Percentiles rank a stretch among this genome's conserved stretches.
phyloP scores from a whole-genome alignment of 139 green algal genomes.

The Tetradesmus lagerheimii region DNA sequence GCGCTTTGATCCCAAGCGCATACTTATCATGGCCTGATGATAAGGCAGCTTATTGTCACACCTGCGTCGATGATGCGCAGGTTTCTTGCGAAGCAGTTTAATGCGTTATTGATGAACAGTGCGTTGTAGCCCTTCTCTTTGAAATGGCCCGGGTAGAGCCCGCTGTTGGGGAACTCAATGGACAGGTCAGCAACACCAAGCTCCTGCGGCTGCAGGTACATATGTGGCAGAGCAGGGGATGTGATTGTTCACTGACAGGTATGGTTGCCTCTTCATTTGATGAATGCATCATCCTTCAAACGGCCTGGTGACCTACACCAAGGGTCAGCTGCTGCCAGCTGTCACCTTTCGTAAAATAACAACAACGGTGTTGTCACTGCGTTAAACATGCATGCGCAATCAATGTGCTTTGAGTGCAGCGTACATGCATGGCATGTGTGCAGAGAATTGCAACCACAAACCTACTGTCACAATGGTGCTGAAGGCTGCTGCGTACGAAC shows the following conservation, averaged over 20 bases:
- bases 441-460: too few relatives aligned
- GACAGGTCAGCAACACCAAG: not conserved
- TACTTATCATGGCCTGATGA: not conserved
- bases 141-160: not conserved
- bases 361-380: too few relatives aligned
- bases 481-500: too few relatives aligned
- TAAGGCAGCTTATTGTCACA: not conserved
- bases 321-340: too few relatives aligned
- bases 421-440: too few relatives aligned
- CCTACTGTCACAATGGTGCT: too few relatives aligned
- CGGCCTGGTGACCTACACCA: too few relatives aligned
- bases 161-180: not conserved
- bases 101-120: not conserved
- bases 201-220: not conserved
- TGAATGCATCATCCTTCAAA: not conserved
- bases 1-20: too few relatives aligned
- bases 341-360: too few relatives aligned
- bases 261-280: not conserved
- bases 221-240: not conserved
- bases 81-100: not conserved
- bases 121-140: conserved; percentile 18
- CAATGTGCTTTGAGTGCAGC: too few relatives aligned
- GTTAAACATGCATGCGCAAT: too few relatives aligned
- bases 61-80: not conserved
- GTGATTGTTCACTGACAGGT: not conserved